Evolutionary conservation across 139 green algal species (phyloP), one percentile per base, ranked within the genome.

Genomic region (Edaphochlamys debaryana): DNA sequence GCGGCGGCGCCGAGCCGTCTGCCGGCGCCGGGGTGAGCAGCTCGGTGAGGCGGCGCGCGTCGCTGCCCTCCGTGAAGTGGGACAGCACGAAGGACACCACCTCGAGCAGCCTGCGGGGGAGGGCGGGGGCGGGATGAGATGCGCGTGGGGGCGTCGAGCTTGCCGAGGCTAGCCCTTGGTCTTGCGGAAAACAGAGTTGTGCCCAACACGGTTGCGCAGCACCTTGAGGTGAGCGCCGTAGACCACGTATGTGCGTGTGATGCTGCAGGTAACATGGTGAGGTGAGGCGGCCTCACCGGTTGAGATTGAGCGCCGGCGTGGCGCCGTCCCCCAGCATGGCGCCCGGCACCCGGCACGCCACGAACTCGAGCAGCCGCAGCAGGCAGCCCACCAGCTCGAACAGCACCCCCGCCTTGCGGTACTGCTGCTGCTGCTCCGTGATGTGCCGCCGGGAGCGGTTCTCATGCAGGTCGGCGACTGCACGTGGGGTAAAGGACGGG

Each of bases 361-460:
- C 66, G 32, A 96, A 93, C 91, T 98, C 95, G n/a, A 98, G 85
- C 5, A 96, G 78, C 52, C 93, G 87, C 85, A 94, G 80, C 82
- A 98, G 91, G 69, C 90, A 92, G 63, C 83, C 85, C 32, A 85
- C 89, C 38, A 98, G 89, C 68, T 97, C 94, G 71, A 95, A 94
- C 91, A 96, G 92, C 30, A 95, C 84, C 27, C 41, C 82, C 2
- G 87, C 85, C 77, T 85, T 82, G 37, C 82, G 70, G 87, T 82
- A 90, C 77, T 84, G 66, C 63, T 86, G 68, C 82, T 86, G 82
- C 58, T 74, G 69, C 79, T 90, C 86, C 54, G 73, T 63, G 5
- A 85, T 52, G 38, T 70, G 68, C 1, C 79, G 79, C 40, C 62
- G 68, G 37, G 50, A 66, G 67, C 79, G 79, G 29, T 34, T 41